Percentiles rank a stretch among this genome's conserved stretches.
Conservation (phyloP, 2,329 filamentous ascomycete genomes). For the Tolypocladium ovalisporum region DNA sequence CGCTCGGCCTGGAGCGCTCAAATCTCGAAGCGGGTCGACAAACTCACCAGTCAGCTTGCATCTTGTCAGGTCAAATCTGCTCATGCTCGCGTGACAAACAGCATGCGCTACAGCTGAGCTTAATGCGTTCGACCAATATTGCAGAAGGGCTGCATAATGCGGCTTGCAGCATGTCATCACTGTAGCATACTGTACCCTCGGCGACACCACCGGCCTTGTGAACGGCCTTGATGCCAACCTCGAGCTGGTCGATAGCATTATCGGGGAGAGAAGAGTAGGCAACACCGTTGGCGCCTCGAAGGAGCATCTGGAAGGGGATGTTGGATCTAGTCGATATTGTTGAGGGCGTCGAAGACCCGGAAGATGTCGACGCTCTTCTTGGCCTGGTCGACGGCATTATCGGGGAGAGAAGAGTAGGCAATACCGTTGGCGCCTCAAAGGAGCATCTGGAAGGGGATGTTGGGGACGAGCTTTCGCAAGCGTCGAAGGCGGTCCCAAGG, state of each 20-base stretch:
- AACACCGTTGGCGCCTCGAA: constrained; percentile 95
- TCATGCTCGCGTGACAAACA: too few relatives aligned
- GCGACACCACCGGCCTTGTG: constrained; percentile 91
- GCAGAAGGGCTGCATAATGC: too few relatives aligned
- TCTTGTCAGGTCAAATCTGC: too few relatives aligned
- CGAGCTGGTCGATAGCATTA: constrained; percentile 94
- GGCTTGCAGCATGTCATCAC: constrained; percentile 54
- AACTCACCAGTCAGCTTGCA: too few relatives aligned
- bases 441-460: constrained; percentile 99
- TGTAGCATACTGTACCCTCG: constrained; percentile 78
- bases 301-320: constrained; percentile 98
- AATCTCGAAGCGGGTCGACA: too few relatives aligned
- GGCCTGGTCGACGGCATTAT: constrained; percentile 98
- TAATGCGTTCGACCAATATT: too few relatives aligned
- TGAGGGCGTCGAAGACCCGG: constrained; percentile 94
- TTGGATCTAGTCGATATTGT: constrained; percentile 97
- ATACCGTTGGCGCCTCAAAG: constrained; percentile 97
- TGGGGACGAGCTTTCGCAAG: constrained; percentile 91
- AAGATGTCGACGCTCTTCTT: constrained; percentile 98
- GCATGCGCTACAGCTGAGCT: too few relatives aligned
- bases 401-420: constrained; percentile 88
- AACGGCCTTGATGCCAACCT: constrained; percentile 96
- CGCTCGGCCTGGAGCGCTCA: too few relatives aligned
- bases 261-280: constrained; percentile 93
- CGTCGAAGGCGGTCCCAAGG: constrained; percentile 94